Conservation (phyloP, 2,329 filamentous ascomycete genomes). For the Capronia coronata region DNA sequence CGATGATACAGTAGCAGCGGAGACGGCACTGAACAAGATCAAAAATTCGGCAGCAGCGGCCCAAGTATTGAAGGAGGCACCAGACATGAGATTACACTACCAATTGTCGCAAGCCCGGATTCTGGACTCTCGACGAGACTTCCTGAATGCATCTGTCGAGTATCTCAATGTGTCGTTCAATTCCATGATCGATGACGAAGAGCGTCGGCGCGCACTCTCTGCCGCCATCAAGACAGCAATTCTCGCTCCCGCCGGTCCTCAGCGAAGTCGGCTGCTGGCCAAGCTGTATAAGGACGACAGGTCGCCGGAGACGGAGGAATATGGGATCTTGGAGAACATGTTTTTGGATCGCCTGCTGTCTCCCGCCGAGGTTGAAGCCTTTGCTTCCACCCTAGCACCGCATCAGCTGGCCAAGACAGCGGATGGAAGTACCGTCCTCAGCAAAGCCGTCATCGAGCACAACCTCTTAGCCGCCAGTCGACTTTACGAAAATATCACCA, state of each 20-base stretch:
- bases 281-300: slow-evolving; percentile 92
- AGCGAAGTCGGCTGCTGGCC: slow-evolving; percentile 70
- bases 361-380: slow-evolving; percentile 75
- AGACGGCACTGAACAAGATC: slow-evolving; percentile 85
- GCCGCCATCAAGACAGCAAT: slow-evolving; percentile 90
- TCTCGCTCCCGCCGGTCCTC: slow-evolving; percentile 81
- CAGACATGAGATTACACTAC: slow-evolving; percentile 73
- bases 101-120: slow-evolving; percentile 88
- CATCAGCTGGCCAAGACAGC: slow-evolving; percentile 87
- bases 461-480: slow-evolving; percentile 82
- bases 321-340: slow-evolving; percentile 92
- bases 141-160: slow-evolving; percentile 76
- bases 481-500: slow-evolving; percentile 69
- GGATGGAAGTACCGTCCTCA: slow-evolving; percentile 87
- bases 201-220: slow-evolving; percentile 74
- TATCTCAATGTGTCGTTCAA: slow-evolving; percentile 85
- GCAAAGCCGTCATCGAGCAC: slow-evolving; percentile 91
- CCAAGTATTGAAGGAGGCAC: slow-evolving; percentile 57
- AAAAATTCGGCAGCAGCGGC: slow-evolving; percentile 73
- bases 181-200: slow-evolving; percentile 71
- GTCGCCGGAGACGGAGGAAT: slow-evolving; percentile 66
- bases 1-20: slow-evolving; percentile 79
- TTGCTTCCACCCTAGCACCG: slow-evolving; percentile 69
- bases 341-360: slow-evolving; percentile 81
- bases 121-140: slow-evolving; percentile 80